These are phyloP conservation scores for Pittosporum tobira DNA, from an alignment of 129 eudicot species.

Conservation along the genomic window DNA sequence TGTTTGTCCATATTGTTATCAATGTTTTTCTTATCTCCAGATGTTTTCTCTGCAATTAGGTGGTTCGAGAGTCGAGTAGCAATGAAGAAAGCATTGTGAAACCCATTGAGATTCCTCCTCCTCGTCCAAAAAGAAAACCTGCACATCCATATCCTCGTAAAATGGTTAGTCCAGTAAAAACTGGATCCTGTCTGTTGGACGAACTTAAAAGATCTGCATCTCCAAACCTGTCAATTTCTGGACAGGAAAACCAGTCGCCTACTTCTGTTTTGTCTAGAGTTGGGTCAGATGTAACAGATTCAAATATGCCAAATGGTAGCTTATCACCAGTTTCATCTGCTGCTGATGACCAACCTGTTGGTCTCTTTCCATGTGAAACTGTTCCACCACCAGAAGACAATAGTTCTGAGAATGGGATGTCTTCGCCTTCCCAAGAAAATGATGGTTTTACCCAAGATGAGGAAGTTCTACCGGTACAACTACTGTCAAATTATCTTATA, in stretches of 20 bases:
- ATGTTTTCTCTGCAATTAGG: conserved; percentile 26
- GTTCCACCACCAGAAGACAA: conserved; percentile 30
- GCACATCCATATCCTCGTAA: conserved; percentile 97
- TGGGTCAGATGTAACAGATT: conserved; percentile 46
- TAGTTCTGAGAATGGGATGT: conserved; percentile 26
- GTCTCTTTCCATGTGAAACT: conserved; percentile 13
- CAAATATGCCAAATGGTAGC: conserved; percentile 35
- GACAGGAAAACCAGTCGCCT: conserved; percentile 69
- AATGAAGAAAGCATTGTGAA: conserved; percentile 44
- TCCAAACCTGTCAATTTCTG: conserved; percentile 27
- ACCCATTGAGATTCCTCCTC: conserved; percentile 91
- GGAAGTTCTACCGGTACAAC: conserved; percentile 35
- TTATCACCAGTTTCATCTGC: conserved; percentile 51
- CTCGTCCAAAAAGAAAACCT: conserved; percentile 91
- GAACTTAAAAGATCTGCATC: conserved; percentile 30
- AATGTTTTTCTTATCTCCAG: neutral
- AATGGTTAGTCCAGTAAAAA: conserved; percentile 26
- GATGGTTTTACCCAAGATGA: conserved; percentile 16
- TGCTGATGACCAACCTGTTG: conserved; percentile 17
- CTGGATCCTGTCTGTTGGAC: conserved; percentile 15
- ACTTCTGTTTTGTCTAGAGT: conserved; percentile 73
- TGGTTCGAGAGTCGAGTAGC: conserved; percentile 63
- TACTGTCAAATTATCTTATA: neutral
- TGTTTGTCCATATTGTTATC: neutral
- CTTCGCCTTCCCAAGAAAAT: conserved; percentile 16